phyloP scores from a whole-genome alignment of 2,329 filamentous ascomycete genomes.

The Biscogniauxia marginata region DNA sequence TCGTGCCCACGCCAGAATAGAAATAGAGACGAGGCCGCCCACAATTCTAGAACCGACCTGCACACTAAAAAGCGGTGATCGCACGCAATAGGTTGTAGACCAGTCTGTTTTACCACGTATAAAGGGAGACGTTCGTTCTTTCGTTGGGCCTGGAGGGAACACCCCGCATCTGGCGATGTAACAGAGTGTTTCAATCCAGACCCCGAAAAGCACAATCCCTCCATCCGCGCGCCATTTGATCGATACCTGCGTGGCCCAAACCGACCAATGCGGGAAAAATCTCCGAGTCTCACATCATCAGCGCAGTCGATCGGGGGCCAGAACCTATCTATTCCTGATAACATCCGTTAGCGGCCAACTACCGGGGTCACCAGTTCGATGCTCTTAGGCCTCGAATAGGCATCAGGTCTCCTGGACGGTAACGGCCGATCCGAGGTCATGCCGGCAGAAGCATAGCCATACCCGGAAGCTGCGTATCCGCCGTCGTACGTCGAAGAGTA shows the following conservation, averaged over 20 bases:
- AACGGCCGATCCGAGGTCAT: slow-evolving; percentile 51
- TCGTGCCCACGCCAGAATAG: background rate
- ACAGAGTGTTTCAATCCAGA: slow-evolving; percentile 14
- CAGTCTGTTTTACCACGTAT: background rate
- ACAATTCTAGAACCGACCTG: background rate
- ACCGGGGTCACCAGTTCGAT: slow-evolving; percentile 64
- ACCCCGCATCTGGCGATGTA: slow-evolving; percentile 26
- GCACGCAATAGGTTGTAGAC: background rate
- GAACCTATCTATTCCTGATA: slow-evolving; percentile 8
- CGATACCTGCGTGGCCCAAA: background rate
- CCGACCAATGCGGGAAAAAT: slow-evolving; percentile 15
- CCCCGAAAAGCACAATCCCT: slow-evolving; percentile 13
- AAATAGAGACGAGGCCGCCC: background rate
- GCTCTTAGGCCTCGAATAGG: slow-evolving; percentile 58
- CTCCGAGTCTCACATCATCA: slow-evolving; percentile 23
- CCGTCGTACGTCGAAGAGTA: slow-evolving; percentile 56
- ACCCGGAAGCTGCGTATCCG: slow-evolving; percentile 38
- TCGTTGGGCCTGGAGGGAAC: slow-evolving; percentile 11
- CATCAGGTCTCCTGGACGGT: slow-evolving; percentile 52
- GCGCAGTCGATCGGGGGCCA: slow-evolving; percentile 5
- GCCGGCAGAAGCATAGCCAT: slow-evolving; percentile 38
- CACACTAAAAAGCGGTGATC: background rate
- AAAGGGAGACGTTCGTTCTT: slow-evolving; percentile 4
- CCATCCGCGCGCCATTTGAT: slow-evolving; percentile 14
- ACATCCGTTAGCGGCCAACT: slow-evolving; percentile 43